These are phyloP conservation scores for Rhizophagus sp. DNA, from an alignment of 192 early-diverging fungal species.

Conservation along the genomic window DNA sequence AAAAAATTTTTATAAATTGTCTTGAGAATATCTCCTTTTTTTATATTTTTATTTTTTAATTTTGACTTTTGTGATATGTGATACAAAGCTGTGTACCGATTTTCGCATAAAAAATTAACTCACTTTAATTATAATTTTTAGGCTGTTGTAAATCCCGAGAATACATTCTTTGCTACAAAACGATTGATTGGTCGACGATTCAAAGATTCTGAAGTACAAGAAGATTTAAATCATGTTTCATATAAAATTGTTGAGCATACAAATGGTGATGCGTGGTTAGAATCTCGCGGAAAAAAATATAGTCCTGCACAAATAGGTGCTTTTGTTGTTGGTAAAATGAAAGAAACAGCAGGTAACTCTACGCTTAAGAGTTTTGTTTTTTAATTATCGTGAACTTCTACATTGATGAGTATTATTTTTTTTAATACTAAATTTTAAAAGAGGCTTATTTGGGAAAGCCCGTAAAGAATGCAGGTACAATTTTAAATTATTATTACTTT, in stretches of 20 bases:
- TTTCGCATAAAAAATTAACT: neutral
- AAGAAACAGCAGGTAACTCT: constrained; percentile 84
- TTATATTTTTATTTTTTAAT: too few relatives aligned
- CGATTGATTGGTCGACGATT: constrained; percentile 95
- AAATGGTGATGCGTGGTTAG: constrained; percentile 99
- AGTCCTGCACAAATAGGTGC: constrained; percentile 95
- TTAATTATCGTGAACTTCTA: neutral
- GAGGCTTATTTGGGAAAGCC: constrained; percentile 29
- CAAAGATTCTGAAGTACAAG: constrained; percentile 84
- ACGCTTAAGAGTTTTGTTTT: constrained; percentile 44
- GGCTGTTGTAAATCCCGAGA: constrained; percentile 98
- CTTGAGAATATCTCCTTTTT: too few relatives aligned
- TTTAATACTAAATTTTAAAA: constrained; percentile 1
- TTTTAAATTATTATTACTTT: neutral
- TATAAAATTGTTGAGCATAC: constrained; percentile 94
- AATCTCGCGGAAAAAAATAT: constrained; percentile 93
- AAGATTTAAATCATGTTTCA: constrained; percentile 86
- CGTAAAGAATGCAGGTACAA: constrained; percentile 16
- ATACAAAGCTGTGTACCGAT: neutral
- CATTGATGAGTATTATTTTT: neutral
- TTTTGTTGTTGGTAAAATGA: constrained; percentile 99
- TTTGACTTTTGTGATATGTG: neutral
- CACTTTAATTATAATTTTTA: neutral
- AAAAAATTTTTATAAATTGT: neutral
- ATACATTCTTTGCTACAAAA: constrained; percentile 98